Conservation (phyloP, 2,329 filamentous ascomycete genomes). For the Fusarium sp. region DNA sequence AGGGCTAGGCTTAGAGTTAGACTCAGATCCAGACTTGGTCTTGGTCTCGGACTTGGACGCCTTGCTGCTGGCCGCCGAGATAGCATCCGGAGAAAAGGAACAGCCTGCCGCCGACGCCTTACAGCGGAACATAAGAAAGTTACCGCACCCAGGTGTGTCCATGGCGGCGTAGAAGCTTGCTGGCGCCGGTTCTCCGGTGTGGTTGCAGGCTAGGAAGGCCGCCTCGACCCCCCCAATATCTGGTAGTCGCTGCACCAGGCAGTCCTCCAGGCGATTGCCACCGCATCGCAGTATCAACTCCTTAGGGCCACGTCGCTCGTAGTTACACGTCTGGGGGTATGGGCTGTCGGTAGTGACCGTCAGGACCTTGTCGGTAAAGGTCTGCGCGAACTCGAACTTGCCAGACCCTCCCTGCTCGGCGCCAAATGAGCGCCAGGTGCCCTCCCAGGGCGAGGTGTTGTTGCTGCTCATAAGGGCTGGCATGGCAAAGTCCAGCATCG, state of each 20-base stretch:
- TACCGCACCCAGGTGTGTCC: background rate
- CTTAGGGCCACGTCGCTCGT: background rate
- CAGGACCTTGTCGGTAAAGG: background rate
- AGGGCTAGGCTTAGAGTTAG: background rate
- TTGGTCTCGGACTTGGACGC: background rate
- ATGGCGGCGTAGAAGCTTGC: constrained; percentile 1
- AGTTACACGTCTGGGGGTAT: background rate
- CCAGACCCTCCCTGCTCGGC: background rate
- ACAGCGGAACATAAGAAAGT: constrained; percentile 8
- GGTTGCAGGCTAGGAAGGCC: background rate
- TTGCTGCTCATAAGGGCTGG: background rate
- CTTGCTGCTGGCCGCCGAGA: background rate
- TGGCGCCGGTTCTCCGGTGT: background rate
- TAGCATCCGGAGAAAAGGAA: background rate
- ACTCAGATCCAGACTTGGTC: background rate
- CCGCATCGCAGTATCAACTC: background rate
- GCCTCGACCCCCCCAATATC: background rate
- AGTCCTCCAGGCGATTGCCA: background rate
- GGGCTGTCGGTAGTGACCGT: constrained; percentile 8
- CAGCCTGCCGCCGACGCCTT: background rate
- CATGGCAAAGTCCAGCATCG: background rate
- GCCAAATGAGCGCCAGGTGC: constrained; percentile 9
- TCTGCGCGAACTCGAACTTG: constrained; percentile 6
- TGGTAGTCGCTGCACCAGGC: constrained; percentile 1
- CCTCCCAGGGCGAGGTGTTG: background rate